Percentiles rank a stretch among this genome's conserved stretches.
phyloP scores from a whole-genome alignment of 2,329 filamentous ascomycete species.

The Pseudocercospora fuligena region DNA sequence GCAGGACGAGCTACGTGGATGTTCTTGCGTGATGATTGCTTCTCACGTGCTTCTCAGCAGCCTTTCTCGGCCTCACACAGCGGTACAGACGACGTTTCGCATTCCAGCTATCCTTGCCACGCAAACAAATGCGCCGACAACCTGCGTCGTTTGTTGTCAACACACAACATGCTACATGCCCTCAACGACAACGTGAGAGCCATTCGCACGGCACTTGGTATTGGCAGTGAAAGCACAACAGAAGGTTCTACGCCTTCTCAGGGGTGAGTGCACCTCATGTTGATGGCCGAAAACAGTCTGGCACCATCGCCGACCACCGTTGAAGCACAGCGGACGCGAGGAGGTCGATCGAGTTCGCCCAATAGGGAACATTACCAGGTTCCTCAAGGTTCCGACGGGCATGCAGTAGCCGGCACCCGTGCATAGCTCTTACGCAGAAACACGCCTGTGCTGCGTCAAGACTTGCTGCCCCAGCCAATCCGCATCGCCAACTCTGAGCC shows the following conservation, averaged over 20 bases:
- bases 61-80: background rate
- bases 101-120: constrained; percentile 15
- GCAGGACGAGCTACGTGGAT: background rate
- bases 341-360: background rate
- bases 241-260: constrained; percentile 20
- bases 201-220: constrained; percentile 3
- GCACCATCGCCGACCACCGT: constrained; percentile 12
- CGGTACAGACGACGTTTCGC: constrained; percentile 9
- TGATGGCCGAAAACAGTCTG: constrained; percentile 15
- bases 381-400: background rate
- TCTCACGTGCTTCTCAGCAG: background rate
- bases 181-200: constrained; percentile 3
- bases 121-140: constrained; percentile 17
- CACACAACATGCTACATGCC: constrained; percentile 4
- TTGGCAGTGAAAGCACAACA: constrained; percentile 19
- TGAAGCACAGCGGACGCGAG: background rate
- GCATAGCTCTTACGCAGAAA: background rate
- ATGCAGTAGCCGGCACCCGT: background rate
- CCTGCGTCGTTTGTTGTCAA: background rate
- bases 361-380: background rate
- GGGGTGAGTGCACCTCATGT: constrained; percentile 15
- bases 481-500: background rate
- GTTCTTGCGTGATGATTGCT: background rate
- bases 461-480: background rate
- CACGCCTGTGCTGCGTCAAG: background rate